Base-by-base conservation (phyloP, 1,139 yeast species). In the Pichiaceae sp. region DNA sequence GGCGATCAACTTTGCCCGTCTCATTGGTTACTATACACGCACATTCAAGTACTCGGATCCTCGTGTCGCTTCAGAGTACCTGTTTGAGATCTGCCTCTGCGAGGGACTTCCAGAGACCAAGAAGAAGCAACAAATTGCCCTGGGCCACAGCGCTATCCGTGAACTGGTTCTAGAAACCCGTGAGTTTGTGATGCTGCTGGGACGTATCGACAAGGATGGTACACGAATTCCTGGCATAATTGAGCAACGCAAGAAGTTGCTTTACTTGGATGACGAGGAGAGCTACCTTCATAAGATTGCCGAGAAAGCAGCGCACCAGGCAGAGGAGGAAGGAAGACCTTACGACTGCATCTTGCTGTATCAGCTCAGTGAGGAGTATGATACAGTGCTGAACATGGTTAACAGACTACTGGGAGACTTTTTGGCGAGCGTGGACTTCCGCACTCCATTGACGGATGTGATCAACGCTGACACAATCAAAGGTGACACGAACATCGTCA, bases 281-380 rank as follows among this genome's bases (percentile, higher is more conserved):
- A 71, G 68, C 40, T 79, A 67, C 48, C 60, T 86, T 36, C 70
- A 72, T 37, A 75, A 75, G 41, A 86, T 91, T 33, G 78, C 94
- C 5, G 94, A 83, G 52, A 77, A 76, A 42, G 87, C 95, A 20
- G 97, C 97, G 2, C 68, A 71, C 36, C 78, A 76, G 48, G 95
- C 97, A 23, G 93, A 85, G 53, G 94, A 86, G 48, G 97, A 87
- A 54, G 97, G 97, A 3, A 72, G 96, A 50, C 70, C 79, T 4
- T 76, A 83, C 43, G 97, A 93, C 55, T 86, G 97, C 9, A 72
- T 93, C 40, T 64, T 85, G 39, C 67, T 91, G 40, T 91, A 85
- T 55, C 96, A 89, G 62, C 70, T 89, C 44, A 76, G 95, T 38
- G 93, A 85, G 59, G 95, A 89, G 51, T 83, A 81, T 57, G 84